Conservation (phyloP, 768 basidiomycete species). For the Naganishia kalamii region DNA sequence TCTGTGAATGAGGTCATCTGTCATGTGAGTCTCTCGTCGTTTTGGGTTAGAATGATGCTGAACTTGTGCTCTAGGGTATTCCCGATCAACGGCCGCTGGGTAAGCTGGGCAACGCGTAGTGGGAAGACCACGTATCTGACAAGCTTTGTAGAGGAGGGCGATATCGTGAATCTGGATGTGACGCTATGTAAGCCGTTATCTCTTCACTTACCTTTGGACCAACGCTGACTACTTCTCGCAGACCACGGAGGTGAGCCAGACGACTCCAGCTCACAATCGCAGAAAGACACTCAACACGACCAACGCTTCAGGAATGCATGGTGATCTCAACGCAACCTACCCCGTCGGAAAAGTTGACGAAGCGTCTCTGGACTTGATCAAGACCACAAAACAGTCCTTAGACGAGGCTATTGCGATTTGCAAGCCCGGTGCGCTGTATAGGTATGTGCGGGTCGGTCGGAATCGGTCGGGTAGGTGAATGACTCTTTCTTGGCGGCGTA, state of each 20-base stretch:
- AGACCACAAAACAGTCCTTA: constrained; percentile 70
- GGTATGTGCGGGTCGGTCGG: constrained; percentile 49
- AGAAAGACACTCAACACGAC: constrained; percentile 10
- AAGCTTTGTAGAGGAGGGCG: constrained; percentile 69
- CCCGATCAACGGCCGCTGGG: constrained; percentile 59
- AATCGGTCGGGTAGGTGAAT: constrained; percentile 3
- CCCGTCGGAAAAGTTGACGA: constrained; percentile 59
- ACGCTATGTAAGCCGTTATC: constrained; percentile 39
- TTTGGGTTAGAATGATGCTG: neutral
- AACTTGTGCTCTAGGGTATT: constrained; percentile 55
- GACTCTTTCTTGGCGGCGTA: neutral
- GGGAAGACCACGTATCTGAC: neutral
- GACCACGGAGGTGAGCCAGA: constrained; percentile 33
- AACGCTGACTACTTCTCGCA: neutral
- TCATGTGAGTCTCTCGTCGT: constrained; percentile 51
- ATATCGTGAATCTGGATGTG: constrained; percentile 82
- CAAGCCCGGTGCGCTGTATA: constrained; percentile 85
- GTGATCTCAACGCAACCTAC: constrained; percentile 87
- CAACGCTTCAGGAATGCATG: constrained; percentile 88
- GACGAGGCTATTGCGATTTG: constrained; percentile 86
- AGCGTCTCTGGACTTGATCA: constrained; percentile 73
- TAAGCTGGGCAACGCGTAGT: neutral
- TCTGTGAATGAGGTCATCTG: constrained; percentile 95
- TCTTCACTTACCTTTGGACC: neutral
- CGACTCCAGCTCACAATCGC: neutral